phyloP scores from a whole-genome alignment of 2,329 filamentous ascomycete genomes.

The Pyrenophora seminiperda region DNA sequence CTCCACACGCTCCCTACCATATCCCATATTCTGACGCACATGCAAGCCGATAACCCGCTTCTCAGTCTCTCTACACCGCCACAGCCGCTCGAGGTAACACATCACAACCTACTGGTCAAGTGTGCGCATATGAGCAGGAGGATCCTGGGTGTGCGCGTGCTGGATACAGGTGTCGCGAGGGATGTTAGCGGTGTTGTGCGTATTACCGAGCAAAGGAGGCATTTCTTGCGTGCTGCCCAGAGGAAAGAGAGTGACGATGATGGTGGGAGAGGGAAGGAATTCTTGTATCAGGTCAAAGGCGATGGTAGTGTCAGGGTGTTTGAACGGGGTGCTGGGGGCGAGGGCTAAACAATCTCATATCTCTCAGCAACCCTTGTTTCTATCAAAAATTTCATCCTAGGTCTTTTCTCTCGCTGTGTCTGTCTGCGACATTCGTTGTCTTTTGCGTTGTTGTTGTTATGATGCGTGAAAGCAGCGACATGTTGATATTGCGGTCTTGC shows the following conservation, averaged over 20 bases:
- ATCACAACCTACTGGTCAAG: slow-evolving; percentile 65
- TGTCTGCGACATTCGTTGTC: no score
- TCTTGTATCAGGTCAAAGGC: slow-evolving; percentile 78
- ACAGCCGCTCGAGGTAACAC: slow-evolving; percentile 43
- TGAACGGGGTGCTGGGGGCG: slow-evolving; percentile 67
- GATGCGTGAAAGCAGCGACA: no score
- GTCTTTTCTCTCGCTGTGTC: no score
- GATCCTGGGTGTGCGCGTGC: slow-evolving; percentile 71
- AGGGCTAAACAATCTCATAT: slow-evolving; percentile 6
- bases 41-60: slow-evolving; percentile 74
- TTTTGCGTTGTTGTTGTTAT: no score
- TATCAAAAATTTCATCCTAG: no score
- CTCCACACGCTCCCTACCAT: slow-evolving; percentile 57
- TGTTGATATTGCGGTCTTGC: no score
- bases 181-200: slow-evolving; percentile 90
- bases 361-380: not conserved
- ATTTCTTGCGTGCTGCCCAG: slow-evolving; percentile 36
- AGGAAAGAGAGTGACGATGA: slow-evolving; percentile 27
- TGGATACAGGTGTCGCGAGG: slow-evolving; percentile 86
- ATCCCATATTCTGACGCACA: slow-evolving; percentile 69
- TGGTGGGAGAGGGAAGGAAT: slow-evolving; percentile 64
- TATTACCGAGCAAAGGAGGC: slow-evolving; percentile 60
- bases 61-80: slow-evolving; percentile 59
- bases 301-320: slow-evolving; percentile 85
- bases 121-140: slow-evolving; percentile 76